A percentile compares a stretch with the other conserved stretches of the same genome.
These are phyloP conservation scores for Colletotrichum lini DNA, from an alignment of 2,329 filamentous ascomycete genomes.

Conservation along the genomic window DNA sequence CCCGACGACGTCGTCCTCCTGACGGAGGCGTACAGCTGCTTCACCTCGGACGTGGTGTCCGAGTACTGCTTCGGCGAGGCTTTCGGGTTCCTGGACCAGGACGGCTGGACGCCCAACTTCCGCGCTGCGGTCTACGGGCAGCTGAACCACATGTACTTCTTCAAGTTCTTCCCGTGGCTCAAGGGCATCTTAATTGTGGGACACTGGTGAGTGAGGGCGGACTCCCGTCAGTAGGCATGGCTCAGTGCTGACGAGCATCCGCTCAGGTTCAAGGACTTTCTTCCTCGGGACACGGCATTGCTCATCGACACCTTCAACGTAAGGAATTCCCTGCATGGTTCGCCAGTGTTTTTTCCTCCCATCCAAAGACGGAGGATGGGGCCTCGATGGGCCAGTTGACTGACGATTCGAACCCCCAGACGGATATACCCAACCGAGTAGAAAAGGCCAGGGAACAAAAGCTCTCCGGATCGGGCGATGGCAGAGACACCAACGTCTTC, in stretches of 20 bases:
- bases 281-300: conserved; percentile 7
- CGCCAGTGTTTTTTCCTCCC: too few relatives aligned
- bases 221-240: not conserved
- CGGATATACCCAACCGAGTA: conserved; percentile 10
- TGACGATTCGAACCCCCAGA: not conserved
- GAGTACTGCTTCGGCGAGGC: conserved; percentile 55
- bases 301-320: conserved; percentile 15
- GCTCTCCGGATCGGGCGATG: not conserved
- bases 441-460: conserved; percentile 5
- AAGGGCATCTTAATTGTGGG: not conserved
- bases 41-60: conserved; percentile 54
- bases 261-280: not conserved
- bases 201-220: conserved; percentile 1
- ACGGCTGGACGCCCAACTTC: conserved; percentile 54
- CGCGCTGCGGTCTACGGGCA: not conserved
- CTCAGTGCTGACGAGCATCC: not conserved
- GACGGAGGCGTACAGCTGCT: conserved; percentile 54
- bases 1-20: conserved; percentile 48
- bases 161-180: conserved; percentile 22
- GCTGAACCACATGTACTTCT: not conserved
- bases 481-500: conserved; percentile 33
- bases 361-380: not conserved
- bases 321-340: not conserved
- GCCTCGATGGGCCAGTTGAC: not conserved
- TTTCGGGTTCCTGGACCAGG: conserved; percentile 50